Conservation (phyloP, 148 eudicot species). For the Chenopodium album region DNA sequence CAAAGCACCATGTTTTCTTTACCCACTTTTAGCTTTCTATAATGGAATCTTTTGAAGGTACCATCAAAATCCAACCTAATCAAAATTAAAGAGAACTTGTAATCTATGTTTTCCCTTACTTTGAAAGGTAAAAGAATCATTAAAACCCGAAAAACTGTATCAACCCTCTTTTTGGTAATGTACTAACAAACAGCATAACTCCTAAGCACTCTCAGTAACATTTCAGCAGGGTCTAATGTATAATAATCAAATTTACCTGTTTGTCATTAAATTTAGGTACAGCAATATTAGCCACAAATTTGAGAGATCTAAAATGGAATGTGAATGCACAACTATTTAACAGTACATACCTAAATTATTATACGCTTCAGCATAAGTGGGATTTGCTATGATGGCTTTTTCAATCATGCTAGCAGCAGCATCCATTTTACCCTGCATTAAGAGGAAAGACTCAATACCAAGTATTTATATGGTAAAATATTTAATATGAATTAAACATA, state of each 20-base stretch:
- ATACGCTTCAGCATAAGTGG: slow-evolving; percentile 97
- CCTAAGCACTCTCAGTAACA: neutral
- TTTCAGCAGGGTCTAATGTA: neutral
- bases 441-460: slow-evolving; percentile 16
- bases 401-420: slow-evolving; percentile 99
- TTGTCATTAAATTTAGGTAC: neutral
- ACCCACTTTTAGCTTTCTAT: neutral
- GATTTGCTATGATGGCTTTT: slow-evolving; percentile 96
- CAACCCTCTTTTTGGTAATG: neutral
- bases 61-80: neutral
- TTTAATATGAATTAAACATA: slow-evolving; percentile 9
- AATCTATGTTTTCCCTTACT: neutral
- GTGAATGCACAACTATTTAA: neutral
- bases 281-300: neutral
- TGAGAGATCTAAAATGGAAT: neutral
- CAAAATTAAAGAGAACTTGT: neutral
- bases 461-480: neutral
- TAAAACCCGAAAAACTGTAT: neutral
- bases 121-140: neutral
- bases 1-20: neutral
- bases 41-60: neutral
- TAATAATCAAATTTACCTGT: neutral
- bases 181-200: neutral
- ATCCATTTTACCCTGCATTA: slow-evolving; percentile 94
- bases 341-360: slow-evolving; percentile 78